phyloP scores from a whole-genome alignment of 129 eudicot genomes.

The Dittrichia graveolens region DNA sequence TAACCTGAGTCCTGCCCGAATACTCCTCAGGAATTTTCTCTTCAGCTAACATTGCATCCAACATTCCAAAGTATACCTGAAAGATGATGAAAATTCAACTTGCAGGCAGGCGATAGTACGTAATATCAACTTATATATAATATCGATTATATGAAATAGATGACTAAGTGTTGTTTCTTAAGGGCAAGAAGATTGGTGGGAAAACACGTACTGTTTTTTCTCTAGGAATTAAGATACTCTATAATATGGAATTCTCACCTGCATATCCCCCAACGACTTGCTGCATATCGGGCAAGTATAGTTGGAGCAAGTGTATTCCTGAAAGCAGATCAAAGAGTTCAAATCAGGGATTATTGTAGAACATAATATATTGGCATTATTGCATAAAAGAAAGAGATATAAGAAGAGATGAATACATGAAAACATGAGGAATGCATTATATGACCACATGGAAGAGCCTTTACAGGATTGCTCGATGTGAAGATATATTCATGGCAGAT shows the following conservation, averaged over 20 bases:
- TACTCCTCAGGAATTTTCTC: constrained; percentile 83
- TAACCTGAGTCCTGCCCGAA: constrained; percentile 83
- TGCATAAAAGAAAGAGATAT: not conserved
- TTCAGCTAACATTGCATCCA: constrained; percentile 87
- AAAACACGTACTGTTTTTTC: not conserved
- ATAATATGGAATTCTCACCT: constrained; percentile 43
- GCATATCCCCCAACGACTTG: constrained; percentile 97
- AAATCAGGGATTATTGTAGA: not conserved
- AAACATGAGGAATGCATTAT: constrained; percentile 95
- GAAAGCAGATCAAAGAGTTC: constrained; percentile 30
- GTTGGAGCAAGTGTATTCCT: constrained; percentile 80
- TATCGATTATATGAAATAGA: too few relatives aligned
- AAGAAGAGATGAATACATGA: constrained; percentile 49
- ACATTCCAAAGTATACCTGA: constrained; percentile 82
- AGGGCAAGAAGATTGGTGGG: not conserved
- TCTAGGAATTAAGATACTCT: not conserved
- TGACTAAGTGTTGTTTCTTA: not conserved
- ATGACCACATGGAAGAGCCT: constrained; percentile 93
- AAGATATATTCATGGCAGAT: constrained; percentile 90
- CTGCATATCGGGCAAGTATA: constrained; percentile 94
- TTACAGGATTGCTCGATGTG: constrained; percentile 79
- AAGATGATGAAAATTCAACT: constrained; percentile 14
- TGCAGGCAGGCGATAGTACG: not conserved
- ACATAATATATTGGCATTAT: not conserved
- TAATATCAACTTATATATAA: too few relatives aligned